Percentiles rank a stretch among this genome's conserved stretches.
These are phyloP conservation scores for Apiosordaria backusii DNA, from an alignment of 495 filamentous ascomycete genomes.

Conservation along the genomic window DNA sequence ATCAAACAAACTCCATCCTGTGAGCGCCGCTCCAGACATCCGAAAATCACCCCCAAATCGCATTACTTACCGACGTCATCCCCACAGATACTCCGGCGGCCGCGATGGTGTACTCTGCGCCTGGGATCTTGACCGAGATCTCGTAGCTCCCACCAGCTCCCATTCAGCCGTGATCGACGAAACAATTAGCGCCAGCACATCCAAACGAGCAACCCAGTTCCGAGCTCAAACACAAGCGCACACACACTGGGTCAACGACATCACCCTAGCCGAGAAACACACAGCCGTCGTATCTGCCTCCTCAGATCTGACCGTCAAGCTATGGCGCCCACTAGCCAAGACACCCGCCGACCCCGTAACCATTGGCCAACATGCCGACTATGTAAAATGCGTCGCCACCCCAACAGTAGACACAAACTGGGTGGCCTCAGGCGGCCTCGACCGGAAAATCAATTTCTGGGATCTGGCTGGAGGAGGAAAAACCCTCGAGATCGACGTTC, in stretches of 20 bases:
- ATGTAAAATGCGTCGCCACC: conserved; percentile 89
- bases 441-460: conserved; percentile 89
- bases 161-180: conserved; percentile 34
- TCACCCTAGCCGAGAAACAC: conserved; percentile 79
- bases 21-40: conserved; percentile 48
- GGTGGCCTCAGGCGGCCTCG: conserved; percentile 95
- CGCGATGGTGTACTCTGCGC: conserved; percentile 94
- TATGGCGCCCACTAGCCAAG: conserved; percentile 85
- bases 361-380: conserved; percentile 91
- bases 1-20: conserved; percentile 81
- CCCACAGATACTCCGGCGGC: conserved; percentile 82
- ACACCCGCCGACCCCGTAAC: conserved; percentile 66
- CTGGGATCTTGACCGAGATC: conserved; percentile 68
- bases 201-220: conserved; percentile 59
- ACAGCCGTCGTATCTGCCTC: conserved; percentile 87
- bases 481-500: conserved; percentile 77
- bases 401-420: conserved; percentile 67
- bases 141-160: conserved; percentile 45
- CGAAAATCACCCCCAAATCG: not conserved
- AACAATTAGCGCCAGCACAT: conserved; percentile 29
- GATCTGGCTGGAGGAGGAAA: conserved; percentile 85
- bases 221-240: conserved; percentile 92
- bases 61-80: not conserved
- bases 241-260: conserved; percentile 98
- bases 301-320: conserved; percentile 89